A percentile compares a stretch with the other conserved stretches of the same genome.
These are phyloP conservation scores for Circinella minor DNA, from an alignment of 371 early-diverging fungal species.

Conservation along the genomic window DNA sequence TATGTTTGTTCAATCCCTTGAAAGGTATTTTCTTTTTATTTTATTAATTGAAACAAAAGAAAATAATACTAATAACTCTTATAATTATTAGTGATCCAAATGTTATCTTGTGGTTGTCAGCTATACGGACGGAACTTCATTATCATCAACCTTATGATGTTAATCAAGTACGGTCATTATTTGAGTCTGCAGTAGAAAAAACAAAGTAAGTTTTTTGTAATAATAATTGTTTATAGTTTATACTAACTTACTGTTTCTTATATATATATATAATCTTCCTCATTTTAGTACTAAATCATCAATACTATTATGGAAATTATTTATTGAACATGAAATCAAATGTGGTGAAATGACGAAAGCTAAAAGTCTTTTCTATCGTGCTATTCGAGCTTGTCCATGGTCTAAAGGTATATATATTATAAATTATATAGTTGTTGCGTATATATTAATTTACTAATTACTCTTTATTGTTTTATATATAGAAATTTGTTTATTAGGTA, in stretches of 20 bases:
- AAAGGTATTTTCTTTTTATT: not conserved
- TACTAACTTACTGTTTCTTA: too few relatives aligned
- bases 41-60: not conserved
- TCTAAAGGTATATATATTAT: constrained; percentile 56
- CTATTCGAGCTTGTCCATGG: constrained; percentile 75
- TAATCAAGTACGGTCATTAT: constrained; percentile 59
- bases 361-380: constrained; percentile 59
- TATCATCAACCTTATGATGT: constrained; percentile 58
- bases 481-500: constrained; percentile 64
- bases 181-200: constrained; percentile 63
- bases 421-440: not conserved
- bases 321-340: constrained; percentile 62
- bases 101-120: constrained; percentile 63
- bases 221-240: not conserved
- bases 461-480: not conserved
- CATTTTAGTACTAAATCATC: constrained; percentile 48
- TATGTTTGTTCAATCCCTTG: constrained; percentile 42
- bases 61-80: not conserved
- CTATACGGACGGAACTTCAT: constrained; percentile 68
- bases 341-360: constrained; percentile 44
- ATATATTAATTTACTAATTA: not conserved
- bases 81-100: constrained; percentile 49
- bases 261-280: not conserved
- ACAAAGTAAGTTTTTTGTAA: constrained; percentile 38
- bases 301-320: constrained; percentile 63